Evolutionary conservation across 306 rosid species (phyloP), one percentile per base, ranked within the genome.

Genomic region (Arachis hypogaea): DNA sequence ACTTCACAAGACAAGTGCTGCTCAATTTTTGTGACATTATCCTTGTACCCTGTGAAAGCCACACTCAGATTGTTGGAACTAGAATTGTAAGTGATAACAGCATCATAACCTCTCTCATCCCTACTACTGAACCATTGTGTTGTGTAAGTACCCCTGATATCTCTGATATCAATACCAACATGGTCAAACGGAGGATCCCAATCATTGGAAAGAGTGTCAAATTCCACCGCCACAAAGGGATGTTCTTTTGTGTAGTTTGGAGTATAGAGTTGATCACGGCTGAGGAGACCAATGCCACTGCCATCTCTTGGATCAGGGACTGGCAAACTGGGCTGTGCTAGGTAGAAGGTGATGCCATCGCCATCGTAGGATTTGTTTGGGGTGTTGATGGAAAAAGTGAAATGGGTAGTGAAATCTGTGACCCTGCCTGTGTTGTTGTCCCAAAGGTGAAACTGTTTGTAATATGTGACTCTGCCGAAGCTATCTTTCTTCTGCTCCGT

Each of bases 211-310:
- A 33, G 58, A 45, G 85, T 86, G 12, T 88, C 90, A 45, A 86
- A 88, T 55, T 88, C 93, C 12, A 84, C 78, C 0, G 85, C 93
- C 6, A 86, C 83, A 76, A 86, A 86, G 0, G 78, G 81, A 46
- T 62, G 4, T 0, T 68, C 68, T 1, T 61, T 46, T 10, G 77
- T 3, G 64, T 67, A 52, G 29, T 11, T 41, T 2, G 8, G 50
- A 33, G 16, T 1, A 4, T 4, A 0, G 57, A 45, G 4, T 7
- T 18, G 78, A 1, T 0, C 2, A 5, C 65, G 64, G 46, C 66
- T 73, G 10, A 9, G 33, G 0, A 82, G 85, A 58, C 85, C 82
- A 1, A 82, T 62, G 5, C 82, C 82, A 6, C n/a, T 2, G 0
- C 82, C 79, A 42, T 77, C 77, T 74, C 7, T 18, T 5, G 80